These are phyloP conservation scores for Actinomortierella ambigua DNA, from an alignment of 371 early-diverging fungal genomes.

Conservation along the genomic window DNA sequence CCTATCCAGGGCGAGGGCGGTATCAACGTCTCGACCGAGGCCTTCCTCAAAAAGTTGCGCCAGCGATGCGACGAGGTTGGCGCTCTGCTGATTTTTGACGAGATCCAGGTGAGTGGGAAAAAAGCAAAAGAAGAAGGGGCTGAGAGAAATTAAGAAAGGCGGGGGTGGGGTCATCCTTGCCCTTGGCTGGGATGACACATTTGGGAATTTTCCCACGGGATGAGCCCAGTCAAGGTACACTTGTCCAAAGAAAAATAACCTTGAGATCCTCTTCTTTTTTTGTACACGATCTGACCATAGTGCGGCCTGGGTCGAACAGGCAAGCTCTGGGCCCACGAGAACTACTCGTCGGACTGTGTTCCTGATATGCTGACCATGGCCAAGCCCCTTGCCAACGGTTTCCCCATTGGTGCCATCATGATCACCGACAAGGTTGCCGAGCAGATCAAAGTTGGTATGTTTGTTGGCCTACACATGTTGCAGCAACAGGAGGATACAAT, in stretches of 20 bases:
- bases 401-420: slow-evolving; percentile 95
- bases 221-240: not conserved
- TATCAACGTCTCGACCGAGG: slow-evolving; percentile 67
- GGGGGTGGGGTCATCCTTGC: not conserved
- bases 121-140: too few relatives aligned
- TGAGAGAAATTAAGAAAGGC: not conserved
- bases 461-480: too few relatives aligned
- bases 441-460: slow-evolving; percentile 68
- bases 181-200: too few relatives aligned
- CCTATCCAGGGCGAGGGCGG: slow-evolving; percentile 98
- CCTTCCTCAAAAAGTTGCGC: slow-evolving; percentile 79
- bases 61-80: slow-evolving; percentile 80
- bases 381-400: slow-evolving; percentile 95
- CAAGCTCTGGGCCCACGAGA: slow-evolving; percentile 86
- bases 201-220: not conserved
- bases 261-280: not conserved
- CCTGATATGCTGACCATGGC: slow-evolving; percentile 96
- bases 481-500: too few relatives aligned
- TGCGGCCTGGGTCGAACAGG: slow-evolving; percentile 96
- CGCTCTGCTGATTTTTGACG: slow-evolving; percentile 91
- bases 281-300: slow-evolving; percentile 26
- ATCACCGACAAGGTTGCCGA: slow-evolving; percentile 78
- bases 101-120: slow-evolving; percentile 78
- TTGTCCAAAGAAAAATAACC: not conserved
- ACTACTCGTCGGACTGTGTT: slow-evolving; percentile 62